A percentile compares a stretch with the other conserved stretches of the same genome.
Conservation (phyloP, 345 rosid species). For the Heritiera littoralis region DNA sequence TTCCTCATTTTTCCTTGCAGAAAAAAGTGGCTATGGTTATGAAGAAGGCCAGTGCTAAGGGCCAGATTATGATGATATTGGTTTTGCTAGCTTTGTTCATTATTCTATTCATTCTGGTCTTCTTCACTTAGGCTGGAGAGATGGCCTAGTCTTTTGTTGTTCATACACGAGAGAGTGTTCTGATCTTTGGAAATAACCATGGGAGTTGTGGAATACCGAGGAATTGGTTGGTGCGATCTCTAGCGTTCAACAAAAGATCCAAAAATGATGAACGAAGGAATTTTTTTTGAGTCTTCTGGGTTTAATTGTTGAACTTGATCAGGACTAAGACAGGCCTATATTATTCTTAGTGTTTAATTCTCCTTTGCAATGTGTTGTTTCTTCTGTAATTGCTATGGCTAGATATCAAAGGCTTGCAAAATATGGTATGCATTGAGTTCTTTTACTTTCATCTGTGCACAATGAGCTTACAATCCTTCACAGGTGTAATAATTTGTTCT, state of each 20-base stretch:
- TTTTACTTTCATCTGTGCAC: background rate
- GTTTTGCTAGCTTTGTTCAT: conserved; percentile 79
- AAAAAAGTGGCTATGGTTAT: conserved; percentile 96
- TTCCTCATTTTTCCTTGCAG: conserved; percentile 44
- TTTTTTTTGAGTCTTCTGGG: background rate
- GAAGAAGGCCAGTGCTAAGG: conserved; percentile 96
- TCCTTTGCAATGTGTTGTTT: background rate
- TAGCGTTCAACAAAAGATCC: background rate
- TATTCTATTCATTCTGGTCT: conserved; percentile 83
- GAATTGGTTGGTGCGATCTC: background rate
- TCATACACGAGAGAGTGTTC: background rate
- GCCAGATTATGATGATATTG: conserved; percentile 91
- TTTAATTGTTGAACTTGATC: conserved; percentile 3
- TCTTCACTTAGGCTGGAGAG: conserved; percentile 50
- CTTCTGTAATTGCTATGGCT: background rate
- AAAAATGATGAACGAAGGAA: background rate
- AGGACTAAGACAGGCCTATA: background rate
- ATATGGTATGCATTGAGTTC: background rate
- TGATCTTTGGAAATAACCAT: background rate
- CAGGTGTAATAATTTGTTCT: background rate
- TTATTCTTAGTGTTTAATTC: background rate
- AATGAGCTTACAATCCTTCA: background rate
- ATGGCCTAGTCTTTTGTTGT: background rate
- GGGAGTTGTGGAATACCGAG: conserved; percentile 2
- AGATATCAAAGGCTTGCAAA: background rate